Percentiles rank a stretch among this genome's conserved stretches.
Evolutionary conservation across 345 rosid species (phyloP).

Genomic region (Trapa bicornis): DNA sequence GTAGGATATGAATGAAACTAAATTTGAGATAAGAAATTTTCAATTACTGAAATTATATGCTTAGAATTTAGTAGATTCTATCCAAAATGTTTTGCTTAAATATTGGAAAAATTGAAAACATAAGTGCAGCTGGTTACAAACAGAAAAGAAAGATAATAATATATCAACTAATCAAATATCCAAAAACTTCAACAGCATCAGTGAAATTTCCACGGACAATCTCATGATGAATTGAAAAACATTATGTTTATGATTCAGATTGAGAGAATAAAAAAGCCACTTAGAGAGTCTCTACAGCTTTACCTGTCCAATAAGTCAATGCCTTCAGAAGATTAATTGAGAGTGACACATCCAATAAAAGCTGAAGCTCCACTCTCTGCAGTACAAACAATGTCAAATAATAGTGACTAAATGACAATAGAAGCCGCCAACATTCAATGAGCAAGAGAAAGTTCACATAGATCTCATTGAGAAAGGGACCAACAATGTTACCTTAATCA

Average conservation of each 20-base stretch:
- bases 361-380: conserved; percentile 40
- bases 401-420: background rate
- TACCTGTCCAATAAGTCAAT: conserved; percentile 67
- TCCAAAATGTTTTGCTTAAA: no score
- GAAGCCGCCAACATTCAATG: background rate
- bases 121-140: background rate
- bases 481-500: conserved; percentile 46
- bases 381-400: background rate
- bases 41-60: no score
- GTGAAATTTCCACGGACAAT: background rate
- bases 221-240: background rate
- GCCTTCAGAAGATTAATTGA: conserved; percentile 40
- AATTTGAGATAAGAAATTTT: no score
- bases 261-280: background rate
- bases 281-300: background rate
- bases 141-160: background rate
- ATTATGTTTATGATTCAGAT: background rate
- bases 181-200: background rate
- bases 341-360: conserved; percentile 31
- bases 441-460: background rate
- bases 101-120: no score
- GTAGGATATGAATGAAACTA: no score
- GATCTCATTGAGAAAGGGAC: background rate
- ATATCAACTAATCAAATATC: background rate
- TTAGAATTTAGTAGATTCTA: no score